Percentiles rank a stretch among this genome's conserved stretches.
phyloP scores from a whole-genome alignment of 2,329 filamentous ascomycete species.

The Pseudophaeomoniella oleicola region DNA sequence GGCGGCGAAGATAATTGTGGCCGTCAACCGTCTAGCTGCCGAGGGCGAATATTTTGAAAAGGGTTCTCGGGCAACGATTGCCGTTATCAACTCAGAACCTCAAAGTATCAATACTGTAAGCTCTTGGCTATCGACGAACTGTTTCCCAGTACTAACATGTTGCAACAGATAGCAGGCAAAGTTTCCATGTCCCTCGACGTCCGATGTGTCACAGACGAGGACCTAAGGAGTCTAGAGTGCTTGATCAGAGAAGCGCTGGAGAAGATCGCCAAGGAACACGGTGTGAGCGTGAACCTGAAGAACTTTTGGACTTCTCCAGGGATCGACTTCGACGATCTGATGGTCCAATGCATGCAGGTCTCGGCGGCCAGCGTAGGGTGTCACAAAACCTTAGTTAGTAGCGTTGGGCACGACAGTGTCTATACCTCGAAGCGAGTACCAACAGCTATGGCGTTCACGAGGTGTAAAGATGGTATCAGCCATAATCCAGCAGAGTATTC shows the following conservation, averaged over 20 bases:
- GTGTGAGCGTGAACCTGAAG: background rate
- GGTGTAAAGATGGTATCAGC: slow-evolving; percentile 41
- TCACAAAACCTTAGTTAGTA: slow-evolving; percentile 35
- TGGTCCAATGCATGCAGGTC: background rate
- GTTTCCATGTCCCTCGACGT: background rate
- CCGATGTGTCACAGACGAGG: background rate
- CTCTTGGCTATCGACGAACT: too few species aligned
- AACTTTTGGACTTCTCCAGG: background rate
- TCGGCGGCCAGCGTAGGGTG: slow-evolving; percentile 30
- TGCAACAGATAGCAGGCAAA: background rate
- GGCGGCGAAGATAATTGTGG: slow-evolving; percentile 48
- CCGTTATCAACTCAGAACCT: background rate
- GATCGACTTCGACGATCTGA: background rate
- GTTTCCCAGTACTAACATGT: too few species aligned
- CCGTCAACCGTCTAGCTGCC: slow-evolving; percentile 18
- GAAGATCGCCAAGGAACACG: background rate
- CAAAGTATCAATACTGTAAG: background rate
- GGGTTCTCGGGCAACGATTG: background rate
- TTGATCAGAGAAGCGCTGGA: background rate
- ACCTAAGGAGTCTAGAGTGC: background rate
- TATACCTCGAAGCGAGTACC: slow-evolving; percentile 40
- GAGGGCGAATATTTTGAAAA: background rate
- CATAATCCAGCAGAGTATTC: slow-evolving; percentile 46
- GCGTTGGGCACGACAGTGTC: slow-evolving; percentile 47
- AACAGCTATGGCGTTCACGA: slow-evolving; percentile 50